phyloP scores from a whole-genome alignment of 208 protist genomes.

The Naegleria lovaniensis region DNA sequence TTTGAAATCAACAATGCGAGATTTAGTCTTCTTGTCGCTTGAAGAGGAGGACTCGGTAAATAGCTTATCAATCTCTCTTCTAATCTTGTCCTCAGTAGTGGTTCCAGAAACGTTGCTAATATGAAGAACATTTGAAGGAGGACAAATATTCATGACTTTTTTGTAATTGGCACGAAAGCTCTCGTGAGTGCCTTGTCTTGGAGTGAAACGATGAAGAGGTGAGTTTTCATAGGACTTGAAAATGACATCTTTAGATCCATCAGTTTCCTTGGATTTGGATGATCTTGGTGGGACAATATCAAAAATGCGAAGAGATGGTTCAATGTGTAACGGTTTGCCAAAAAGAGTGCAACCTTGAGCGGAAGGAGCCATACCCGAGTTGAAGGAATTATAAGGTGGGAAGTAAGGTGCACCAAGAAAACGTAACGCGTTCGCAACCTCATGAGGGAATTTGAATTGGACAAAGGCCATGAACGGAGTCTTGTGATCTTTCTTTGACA shows the following conservation, averaged over 20 bases:
- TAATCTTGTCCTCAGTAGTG: constrained; percentile 1
- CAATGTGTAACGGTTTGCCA: not conserved
- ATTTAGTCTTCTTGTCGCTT: not conserved
- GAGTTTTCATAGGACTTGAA: constrained; percentile 2
- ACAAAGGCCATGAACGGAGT: not conserved
- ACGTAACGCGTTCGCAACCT: not conserved
- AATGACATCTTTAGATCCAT: not conserved
- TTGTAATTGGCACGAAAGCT: not conserved
- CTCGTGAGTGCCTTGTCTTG: not conserved
- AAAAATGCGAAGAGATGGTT: not conserved
- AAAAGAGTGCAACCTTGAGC: not conserved
- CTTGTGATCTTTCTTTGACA: not conserved
- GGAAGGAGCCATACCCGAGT: not conserved
- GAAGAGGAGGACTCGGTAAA: not conserved
- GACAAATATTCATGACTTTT: not conserved
- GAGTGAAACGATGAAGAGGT: not conserved
- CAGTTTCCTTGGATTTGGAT: not conserved
- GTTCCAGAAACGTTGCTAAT: not conserved
- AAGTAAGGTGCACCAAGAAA: not conserved
- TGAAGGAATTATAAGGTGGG: not conserved
- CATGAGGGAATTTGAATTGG: not conserved
- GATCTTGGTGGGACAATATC: not conserved
- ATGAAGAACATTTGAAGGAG: not conserved
- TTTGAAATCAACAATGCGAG: not conserved
- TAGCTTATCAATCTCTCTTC: not conserved